Conservation (phyloP, 2,329 filamentous ascomycete species). For the Sclerotinia trifoliorum region DNA sequence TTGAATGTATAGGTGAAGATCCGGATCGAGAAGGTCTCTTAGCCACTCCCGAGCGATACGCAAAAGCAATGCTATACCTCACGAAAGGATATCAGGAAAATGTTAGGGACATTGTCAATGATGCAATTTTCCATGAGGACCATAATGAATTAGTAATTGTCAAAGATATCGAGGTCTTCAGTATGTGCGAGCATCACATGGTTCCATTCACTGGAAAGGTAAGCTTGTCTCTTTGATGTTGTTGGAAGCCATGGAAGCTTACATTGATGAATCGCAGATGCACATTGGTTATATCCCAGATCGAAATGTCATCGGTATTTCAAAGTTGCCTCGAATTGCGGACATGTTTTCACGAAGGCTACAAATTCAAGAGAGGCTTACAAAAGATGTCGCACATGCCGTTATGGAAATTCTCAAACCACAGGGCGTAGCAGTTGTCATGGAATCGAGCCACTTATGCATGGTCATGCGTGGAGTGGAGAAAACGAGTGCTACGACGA, state of each 20-base stretch:
- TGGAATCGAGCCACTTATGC: slow-evolving; percentile 94
- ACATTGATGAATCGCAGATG: slow-evolving; percentile 60
- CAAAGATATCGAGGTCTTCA: slow-evolving; percentile 94
- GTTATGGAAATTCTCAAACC: slow-evolving; percentile 91
- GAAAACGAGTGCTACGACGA: slow-evolving; percentile 82
- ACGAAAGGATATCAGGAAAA: slow-evolving; percentile 98
- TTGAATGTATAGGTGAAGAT: slow-evolving; percentile 69
- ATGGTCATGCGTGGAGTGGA: slow-evolving; percentile 99
- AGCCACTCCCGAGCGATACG: slow-evolving; percentile 78
- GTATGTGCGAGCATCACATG: slow-evolving; percentile 93
- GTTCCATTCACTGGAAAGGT: slow-evolving; percentile 96
- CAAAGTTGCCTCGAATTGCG: slow-evolving; percentile 91
- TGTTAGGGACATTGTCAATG: slow-evolving; percentile 84
- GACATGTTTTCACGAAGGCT: slow-evolving; percentile 94
- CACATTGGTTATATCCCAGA: slow-evolving; percentile 97
- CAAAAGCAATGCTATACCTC: slow-evolving; percentile 92
- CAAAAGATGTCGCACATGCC: slow-evolving; percentile 91
- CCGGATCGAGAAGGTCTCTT: slow-evolving; percentile 63
- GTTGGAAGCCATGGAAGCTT: neutral
- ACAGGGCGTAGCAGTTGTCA: slow-evolving; percentile 92
- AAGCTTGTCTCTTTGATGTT: slow-evolving; percentile 29
- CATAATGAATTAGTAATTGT: slow-evolving; percentile 98
- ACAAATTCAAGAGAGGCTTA: slow-evolving; percentile 94
- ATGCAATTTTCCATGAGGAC: slow-evolving; percentile 92
- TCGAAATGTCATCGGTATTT: slow-evolving; percentile 88